A percentile compares a stretch with the other conserved stretches of the same genome.
These are phyloP conservation scores for Hypomontagnella submonticulosa DNA, from an alignment of 495 filamentous ascomycete species.

Conservation along the genomic window DNA sequence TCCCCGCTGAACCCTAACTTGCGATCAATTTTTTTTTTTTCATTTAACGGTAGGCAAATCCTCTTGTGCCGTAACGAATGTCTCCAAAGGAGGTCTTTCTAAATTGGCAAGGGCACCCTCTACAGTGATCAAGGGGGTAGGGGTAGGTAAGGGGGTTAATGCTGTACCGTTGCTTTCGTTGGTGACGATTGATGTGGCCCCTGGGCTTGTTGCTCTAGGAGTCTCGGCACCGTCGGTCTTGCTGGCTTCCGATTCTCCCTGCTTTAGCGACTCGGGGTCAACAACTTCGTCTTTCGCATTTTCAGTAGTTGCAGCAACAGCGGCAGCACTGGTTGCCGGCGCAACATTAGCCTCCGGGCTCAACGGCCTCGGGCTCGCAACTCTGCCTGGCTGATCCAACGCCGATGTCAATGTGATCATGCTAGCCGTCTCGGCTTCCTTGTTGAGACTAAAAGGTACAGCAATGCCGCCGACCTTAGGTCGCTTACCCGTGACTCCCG, in stretches of 20 bases:
- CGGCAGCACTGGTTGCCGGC: conserved; percentile 26
- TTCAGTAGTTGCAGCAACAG: conserved; percentile 10
- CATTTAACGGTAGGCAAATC: conserved; percentile 41
- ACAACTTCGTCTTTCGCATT: conserved; percentile 30
- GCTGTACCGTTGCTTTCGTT: not conserved
- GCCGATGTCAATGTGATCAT: conserved; percentile 62
- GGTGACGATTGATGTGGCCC: conserved; percentile 3
- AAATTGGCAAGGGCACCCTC: not conserved
- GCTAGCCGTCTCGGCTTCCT: conserved; percentile 62
- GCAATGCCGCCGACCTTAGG: conserved; percentile 61
- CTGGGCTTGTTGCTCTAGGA: not conserved
- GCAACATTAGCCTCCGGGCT: conserved; percentile 21
- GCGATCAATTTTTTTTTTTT: conserved; percentile 6
- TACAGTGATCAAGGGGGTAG: conserved; percentile 19
- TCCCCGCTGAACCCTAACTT: conserved; percentile 14
- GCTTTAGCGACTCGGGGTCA: conserved; percentile 18
- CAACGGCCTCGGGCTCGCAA: conserved; percentile 41
- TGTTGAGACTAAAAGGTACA: conserved; percentile 61
- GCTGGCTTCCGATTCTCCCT: not conserved
- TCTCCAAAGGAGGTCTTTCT: conserved; percentile 52
- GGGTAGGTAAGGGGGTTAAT: conserved; percentile 2
- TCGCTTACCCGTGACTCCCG: conserved; percentile 58
- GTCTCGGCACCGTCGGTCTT: conserved; percentile 5
- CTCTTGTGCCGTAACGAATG: conserved; percentile 56
- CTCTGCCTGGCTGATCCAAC: conserved; percentile 40